Evolutionary conservation across 148 eudicot genomes (phyloP).

Genomic region (Chenopodium album): DNA sequence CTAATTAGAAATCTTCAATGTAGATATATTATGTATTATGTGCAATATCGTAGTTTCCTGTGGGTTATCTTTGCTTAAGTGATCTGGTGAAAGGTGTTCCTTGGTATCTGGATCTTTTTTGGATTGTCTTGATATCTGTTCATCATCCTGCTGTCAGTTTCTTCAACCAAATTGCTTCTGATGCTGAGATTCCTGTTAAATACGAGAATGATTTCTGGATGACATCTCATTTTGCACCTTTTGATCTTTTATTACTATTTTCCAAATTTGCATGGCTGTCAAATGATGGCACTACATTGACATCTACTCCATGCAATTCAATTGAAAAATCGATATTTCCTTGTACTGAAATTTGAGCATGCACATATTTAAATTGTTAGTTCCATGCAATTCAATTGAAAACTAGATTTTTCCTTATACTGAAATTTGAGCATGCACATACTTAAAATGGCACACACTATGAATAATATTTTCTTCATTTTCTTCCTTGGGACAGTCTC

Average conservation of each 20-base stretch:
- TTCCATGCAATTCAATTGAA: background rate
- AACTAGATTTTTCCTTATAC: background rate
- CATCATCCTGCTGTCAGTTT: background rate
- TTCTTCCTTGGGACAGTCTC: conserved; percentile 35
- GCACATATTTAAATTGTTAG: background rate
- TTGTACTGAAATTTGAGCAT: background rate
- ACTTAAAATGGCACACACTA: background rate
- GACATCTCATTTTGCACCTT: background rate
- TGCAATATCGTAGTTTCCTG: background rate
- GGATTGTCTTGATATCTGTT: conserved; percentile 1
- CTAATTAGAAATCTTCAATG: background rate
- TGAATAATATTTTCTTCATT: conserved; percentile 1
- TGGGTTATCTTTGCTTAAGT: background rate
- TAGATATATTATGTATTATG: background rate
- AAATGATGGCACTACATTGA: background rate
- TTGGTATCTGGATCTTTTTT: background rate
- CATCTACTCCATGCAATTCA: background rate
- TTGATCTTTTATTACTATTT: background rate
- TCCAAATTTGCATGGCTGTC: background rate
- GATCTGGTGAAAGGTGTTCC: background rate
- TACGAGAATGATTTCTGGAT: background rate
- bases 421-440: background rate
- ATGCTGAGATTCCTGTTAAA: background rate
- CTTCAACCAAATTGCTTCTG: background rate
- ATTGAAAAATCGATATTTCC: background rate